Evolutionary conservation across 1,139 yeast species (phyloP).

Genomic region (Suhomyces guaymorum): DNA sequence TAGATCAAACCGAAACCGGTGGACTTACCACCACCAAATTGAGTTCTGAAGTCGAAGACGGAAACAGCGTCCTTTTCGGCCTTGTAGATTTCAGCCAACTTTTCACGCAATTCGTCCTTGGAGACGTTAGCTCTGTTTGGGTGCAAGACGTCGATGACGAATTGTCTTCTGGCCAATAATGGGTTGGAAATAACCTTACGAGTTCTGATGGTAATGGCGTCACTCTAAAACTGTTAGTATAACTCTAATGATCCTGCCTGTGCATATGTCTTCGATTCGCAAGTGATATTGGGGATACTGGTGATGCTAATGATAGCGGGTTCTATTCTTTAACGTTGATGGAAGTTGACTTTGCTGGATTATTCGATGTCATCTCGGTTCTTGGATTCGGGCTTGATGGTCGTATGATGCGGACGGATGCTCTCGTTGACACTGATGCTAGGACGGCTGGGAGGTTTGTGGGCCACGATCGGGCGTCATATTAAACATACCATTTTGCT

Average conservation of each 20-base stretch:
- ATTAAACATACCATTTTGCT: slow-evolving; percentile 34
- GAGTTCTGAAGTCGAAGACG: slow-evolving; percentile 99
- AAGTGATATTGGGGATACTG: too few relatives aligned
- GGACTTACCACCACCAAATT: slow-evolving; percentile 99
- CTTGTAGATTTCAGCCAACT: slow-evolving; percentile 94
- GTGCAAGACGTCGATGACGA: slow-evolving; percentile 98
- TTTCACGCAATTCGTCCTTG: slow-evolving; percentile 99
- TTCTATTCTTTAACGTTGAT: too few relatives aligned
- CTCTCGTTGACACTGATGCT: too few relatives aligned
- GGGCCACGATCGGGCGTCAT: neutral
- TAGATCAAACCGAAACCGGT: slow-evolving; percentile 99
- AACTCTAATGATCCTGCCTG: too few relatives aligned
- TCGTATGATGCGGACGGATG: too few relatives aligned
- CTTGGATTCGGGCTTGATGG: too few relatives aligned
- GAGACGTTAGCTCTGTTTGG: slow-evolving; percentile 99
- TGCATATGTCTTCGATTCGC: too few relatives aligned
- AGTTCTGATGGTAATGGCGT: slow-evolving; percentile 99
- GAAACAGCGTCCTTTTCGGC: slow-evolving; percentile 98
- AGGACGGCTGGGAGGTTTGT: neutral
- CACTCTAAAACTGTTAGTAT: slow-evolving; percentile 66
- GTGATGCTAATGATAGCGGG: too few relatives aligned
- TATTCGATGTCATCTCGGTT: neutral
- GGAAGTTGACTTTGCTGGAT: too few relatives aligned
- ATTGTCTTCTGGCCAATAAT: slow-evolving; percentile 98
- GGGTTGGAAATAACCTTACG: slow-evolving; percentile 99